Evolutionary conservation across 352 stramenopile species (phyloP).

Genomic region (Globisporangium uncinulatum): DNA sequence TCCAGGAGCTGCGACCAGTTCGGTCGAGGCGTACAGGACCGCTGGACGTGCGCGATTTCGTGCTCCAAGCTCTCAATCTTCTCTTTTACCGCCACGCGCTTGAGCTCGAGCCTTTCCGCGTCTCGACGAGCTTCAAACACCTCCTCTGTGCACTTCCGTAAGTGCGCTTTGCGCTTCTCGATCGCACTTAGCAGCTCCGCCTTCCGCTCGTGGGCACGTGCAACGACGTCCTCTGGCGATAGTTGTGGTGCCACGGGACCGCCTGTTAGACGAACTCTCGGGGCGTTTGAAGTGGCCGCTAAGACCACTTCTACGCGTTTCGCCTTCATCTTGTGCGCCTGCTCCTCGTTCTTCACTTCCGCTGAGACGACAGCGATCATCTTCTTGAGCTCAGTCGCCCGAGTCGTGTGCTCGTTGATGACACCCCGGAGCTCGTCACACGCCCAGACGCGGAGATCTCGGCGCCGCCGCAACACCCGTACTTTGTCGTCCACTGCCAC

Average conservation of each 20-base stretch:
- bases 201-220: slow-evolving; percentile 7
- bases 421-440: slow-evolving; percentile 41
- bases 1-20: slow-evolving; percentile 57
- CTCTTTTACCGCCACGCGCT: slow-evolving; percentile 16
- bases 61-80: slow-evolving; percentile 24
- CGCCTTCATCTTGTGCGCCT: slow-evolving; percentile 41
- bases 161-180: slow-evolving; percentile 19
- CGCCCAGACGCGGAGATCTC: slow-evolving; percentile 45
- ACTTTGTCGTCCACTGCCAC: slow-evolving; percentile 33
- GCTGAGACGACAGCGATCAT: slow-evolving; percentile 29
- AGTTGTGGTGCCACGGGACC: not conserved
- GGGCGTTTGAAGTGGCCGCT: not conserved
- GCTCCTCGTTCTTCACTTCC: slow-evolving; percentile 54
- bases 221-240: not conserved
- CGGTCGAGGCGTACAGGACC: slow-evolving; percentile 54
- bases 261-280: not conserved
- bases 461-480: slow-evolving; percentile 30
- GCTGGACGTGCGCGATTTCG: slow-evolving; percentile 38
- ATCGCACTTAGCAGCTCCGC: slow-evolving; percentile 20
- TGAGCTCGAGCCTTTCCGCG: slow-evolving; percentile 25
- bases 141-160: slow-evolving; percentile 40
- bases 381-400: slow-evolving; percentile 58
- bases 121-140: slow-evolving; percentile 61
- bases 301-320: slow-evolving; percentile 36
- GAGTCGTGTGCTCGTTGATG: slow-evolving; percentile 52